Evolutionary conservation across 176 grass and related monocot genomes (phyloP).

Genomic region (Pharus latifolius): DNA sequence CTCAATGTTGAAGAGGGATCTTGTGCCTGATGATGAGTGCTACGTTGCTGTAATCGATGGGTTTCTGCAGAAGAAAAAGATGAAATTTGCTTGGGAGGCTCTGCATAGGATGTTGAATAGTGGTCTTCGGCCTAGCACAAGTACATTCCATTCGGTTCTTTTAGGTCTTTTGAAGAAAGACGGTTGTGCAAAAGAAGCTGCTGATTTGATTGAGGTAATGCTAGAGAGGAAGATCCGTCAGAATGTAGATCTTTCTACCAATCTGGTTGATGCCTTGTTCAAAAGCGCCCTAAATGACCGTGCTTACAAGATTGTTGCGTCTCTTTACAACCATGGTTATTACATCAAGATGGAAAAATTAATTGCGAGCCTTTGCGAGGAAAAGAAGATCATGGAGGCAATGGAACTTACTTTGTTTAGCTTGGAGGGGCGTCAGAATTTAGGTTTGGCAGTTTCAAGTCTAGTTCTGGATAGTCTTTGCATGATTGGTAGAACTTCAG

Average conservation of each 20-base stretch:
- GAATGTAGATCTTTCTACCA: constrained; percentile 64
- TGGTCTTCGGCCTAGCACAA: constrained; percentile 62
- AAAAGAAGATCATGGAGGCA: constrained; percentile 61
- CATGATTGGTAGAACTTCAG: constrained; percentile 31
- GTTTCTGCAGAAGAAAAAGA: constrained; percentile 49
- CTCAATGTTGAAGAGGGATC: constrained; percentile 74
- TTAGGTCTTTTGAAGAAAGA: constrained; percentile 59
- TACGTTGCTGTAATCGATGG: constrained; percentile 51
- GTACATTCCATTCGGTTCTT: constrained; percentile 63
- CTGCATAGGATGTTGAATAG: constrained; percentile 72
- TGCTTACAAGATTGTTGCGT: constrained; percentile 41
- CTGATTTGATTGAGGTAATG: constrained; percentile 60
- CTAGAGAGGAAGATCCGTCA: constrained; percentile 65
- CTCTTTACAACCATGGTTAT: constrained; percentile 59
- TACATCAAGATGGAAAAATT: constrained; percentile 75
- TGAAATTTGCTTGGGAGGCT: constrained; percentile 50
- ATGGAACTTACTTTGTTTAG: constrained; percentile 57
- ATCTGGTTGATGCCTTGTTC: constrained; percentile 40
- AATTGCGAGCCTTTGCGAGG: constrained; percentile 33
- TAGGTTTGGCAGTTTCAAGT: constrained; percentile 16
- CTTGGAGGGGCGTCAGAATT: constrained; percentile 32
- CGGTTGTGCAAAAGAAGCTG: constrained; percentile 47
- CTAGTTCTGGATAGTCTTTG: constrained; percentile 63
- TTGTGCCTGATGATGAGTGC: constrained; percentile 57
- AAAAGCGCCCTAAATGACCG: constrained; percentile 26